A percentile compares a stretch with the other conserved stretches of the same genome.
phyloP scores from a whole-genome alignment of 768 basidiomycete species.

The Lactifluus hygrophoroides region DNA sequence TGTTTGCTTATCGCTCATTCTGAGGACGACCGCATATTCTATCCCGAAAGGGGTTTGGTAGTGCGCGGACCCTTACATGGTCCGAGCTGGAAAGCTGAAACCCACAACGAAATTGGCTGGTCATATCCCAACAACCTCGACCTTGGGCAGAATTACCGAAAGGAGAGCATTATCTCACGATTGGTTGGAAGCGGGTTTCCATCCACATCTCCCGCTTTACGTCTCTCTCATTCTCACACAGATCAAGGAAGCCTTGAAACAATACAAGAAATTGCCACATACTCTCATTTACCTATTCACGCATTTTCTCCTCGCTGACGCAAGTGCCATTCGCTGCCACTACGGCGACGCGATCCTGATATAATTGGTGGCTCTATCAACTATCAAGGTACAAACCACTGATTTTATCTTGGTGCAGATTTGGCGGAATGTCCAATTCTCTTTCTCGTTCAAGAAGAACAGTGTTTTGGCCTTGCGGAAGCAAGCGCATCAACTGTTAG shows the following conservation, averaged over 20 bases:
- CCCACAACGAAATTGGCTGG: constrained; percentile 28
- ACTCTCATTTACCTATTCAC: constrained; percentile 74
- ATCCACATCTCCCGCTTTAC: constrained; percentile 54
- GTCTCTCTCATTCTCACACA: constrained; percentile 33
- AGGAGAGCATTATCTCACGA: constrained; percentile 64
- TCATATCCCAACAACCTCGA: constrained; percentile 75
- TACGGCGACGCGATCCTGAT: not conserved
- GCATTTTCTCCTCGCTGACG: constrained; percentile 74
- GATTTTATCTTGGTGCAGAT: constrained; percentile 67
- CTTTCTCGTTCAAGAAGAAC: constrained; percentile 72
- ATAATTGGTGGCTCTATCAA: not conserved
- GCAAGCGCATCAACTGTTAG: constrained; percentile 63
- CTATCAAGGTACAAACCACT: constrained; percentile 64
- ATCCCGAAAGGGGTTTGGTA: constrained; percentile 33
- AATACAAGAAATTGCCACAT: constrained; percentile 69
- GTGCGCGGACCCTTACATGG: constrained; percentile 42
- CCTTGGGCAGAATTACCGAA: constrained; percentile 72
- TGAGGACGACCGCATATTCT: constrained; percentile 61
- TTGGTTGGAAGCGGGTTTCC: constrained; percentile 75
- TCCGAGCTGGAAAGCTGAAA: not conserved
- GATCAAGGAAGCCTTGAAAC: constrained; percentile 70
- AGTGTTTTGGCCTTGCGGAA: constrained; percentile 68
- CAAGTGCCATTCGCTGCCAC: constrained; percentile 25
- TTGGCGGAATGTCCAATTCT: constrained; percentile 73
- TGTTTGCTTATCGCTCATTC: not conserved